Base-by-base conservation (phyloP, 208 protist species). In the Trypanosoma conorhini region DNA sequence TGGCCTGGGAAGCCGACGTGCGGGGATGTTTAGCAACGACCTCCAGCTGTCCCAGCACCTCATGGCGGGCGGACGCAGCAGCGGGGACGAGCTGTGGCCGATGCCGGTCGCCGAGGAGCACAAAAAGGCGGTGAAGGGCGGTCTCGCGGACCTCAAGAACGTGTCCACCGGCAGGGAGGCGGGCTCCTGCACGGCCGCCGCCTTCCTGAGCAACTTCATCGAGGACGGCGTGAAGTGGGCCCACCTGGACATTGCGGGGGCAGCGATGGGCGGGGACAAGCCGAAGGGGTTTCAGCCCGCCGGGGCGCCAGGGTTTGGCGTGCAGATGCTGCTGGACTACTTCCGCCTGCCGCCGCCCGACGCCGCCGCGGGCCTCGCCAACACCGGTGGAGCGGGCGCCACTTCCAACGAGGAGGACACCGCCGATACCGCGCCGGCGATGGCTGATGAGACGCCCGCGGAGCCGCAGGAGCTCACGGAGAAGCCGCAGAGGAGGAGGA, bases 81-180 rank as follows among this genome's bases (percentile, higher is more conserved):
- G 72, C 38, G 87, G 86, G 3, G 88, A 96, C 72, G 82, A 89
- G 85, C 5, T 94, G 68, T 96, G 91, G 91, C 88, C 87, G 21
- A 88, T 96, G 88, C 91, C 91, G n/a, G 79, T 94, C 30, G 87
- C 80, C 28, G 80, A 86, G 30, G 91, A 96, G 77, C 88, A 94
- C 77, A 60, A 67, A 42, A 71, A 87, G 33, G 63, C 79, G 54
- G 82, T 96, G 68, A 88, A 88, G 74, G 87, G 91, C 51, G 74
- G 77, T 46, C 63, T 92, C 13, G 86, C 86, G 0, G 91, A 96
- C 67, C 57, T 94, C 55, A 73, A 87, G 52, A 93, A 92, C 66
- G 50, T 76, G 0, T 75, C 86, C 3, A 70, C 70, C 0, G 85
- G 81, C 5, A 76, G 83, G 15, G 56, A 85, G 63, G 91, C 69